phyloP scores from a whole-genome alignment of 306 rosid species.

The Malus sylvestris region DNA sequence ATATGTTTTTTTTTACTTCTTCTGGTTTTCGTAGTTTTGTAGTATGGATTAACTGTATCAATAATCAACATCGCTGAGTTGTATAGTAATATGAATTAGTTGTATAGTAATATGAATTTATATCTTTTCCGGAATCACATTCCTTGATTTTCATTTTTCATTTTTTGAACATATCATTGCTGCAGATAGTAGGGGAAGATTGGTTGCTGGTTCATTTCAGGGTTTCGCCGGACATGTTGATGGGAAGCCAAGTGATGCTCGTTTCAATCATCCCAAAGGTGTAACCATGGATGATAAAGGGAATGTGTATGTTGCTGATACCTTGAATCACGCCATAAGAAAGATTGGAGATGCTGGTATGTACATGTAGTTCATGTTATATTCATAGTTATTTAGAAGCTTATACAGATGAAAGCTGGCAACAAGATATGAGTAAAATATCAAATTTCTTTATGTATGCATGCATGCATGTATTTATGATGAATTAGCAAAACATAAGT shows the following conservation, averaged over 20 bases:
- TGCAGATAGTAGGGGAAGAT: slow-evolving; percentile 97
- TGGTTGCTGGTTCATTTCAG: slow-evolving; percentile 98
- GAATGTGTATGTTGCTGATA: slow-evolving; percentile 95
- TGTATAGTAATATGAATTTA: background rate
- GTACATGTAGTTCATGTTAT: slow-evolving; percentile 36
- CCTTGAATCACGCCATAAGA: slow-evolving; percentile 83
- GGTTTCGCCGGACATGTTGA: slow-evolving; percentile 87
- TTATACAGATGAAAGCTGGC: slow-evolving; percentile 2
- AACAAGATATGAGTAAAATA: background rate
- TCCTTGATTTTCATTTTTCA: background rate
- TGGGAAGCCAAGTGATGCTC: slow-evolving; percentile 92
- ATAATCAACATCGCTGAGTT: background rate
- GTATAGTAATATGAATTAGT: background rate
- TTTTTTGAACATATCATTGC: slow-evolving; percentile 13
- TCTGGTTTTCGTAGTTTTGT: background rate
- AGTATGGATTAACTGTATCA: background rate
- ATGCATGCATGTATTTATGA: background rate
- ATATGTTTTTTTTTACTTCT: background rate
- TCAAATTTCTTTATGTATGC: background rate
- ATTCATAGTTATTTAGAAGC: slow-evolving; percentile 16
- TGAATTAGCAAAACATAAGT: background rate
- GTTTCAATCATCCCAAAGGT: slow-evolving; percentile 93
- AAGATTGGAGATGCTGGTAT: slow-evolving; percentile 92
- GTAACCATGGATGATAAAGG: slow-evolving; percentile 90
- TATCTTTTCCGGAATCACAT: background rate